Evolutionary conservation across 129 eudicot genomes (phyloP), one percentile per base, ranked within the genome.

Genomic region (Dittrichia graveolens): DNA sequence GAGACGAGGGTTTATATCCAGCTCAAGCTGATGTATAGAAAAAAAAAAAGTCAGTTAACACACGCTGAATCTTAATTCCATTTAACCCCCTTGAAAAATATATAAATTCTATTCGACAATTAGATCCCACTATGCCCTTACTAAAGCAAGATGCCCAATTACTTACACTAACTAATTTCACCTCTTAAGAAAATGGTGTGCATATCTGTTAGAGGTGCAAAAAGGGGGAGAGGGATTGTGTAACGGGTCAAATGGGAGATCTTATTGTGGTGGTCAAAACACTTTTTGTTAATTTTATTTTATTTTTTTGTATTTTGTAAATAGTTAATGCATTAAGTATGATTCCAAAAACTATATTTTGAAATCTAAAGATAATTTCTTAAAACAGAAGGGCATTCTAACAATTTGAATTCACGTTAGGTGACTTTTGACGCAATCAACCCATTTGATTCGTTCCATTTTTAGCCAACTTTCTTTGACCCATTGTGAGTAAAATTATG

Each of bases 1-100:
- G 48, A 93, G 96, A 54, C 87, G 96, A 76, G 96, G 92, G 45
- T 87, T 93, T 71, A 93, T 77, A 66, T 93, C 88, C 82, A 93
- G 43, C 55, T 89, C 98, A 74, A 93, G 86, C 96, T 92, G 88
- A 61, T 47, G 69, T 41, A 77, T 45, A 75, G 65, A 69, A 13
- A 50, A 50, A 3, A 3, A 67, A 57, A 44, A 14, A 47, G 13
- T 60, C 19, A 74, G 37, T 55, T 11, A 60, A 59, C 5, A 65
- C 37, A 12, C 7, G 24, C 66, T 42, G 19, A 57, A 31, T 56
- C 4, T 18, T 34, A 40, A 45, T 40, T 38, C 65, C 19, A 60
- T 60, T 38, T 35, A 35, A 19, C 11, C 65, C 44, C 16, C 45
- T 12, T 34, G 11, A 41, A 58, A 58, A n/a, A 31, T 58, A 12